A percentile compares a stretch with the other conserved stretches of the same genome.
Evolutionary conservation across 495 filamentous ascomycete genomes (phyloP).

Genomic region (Talaromyces trachyspermus): DNA sequence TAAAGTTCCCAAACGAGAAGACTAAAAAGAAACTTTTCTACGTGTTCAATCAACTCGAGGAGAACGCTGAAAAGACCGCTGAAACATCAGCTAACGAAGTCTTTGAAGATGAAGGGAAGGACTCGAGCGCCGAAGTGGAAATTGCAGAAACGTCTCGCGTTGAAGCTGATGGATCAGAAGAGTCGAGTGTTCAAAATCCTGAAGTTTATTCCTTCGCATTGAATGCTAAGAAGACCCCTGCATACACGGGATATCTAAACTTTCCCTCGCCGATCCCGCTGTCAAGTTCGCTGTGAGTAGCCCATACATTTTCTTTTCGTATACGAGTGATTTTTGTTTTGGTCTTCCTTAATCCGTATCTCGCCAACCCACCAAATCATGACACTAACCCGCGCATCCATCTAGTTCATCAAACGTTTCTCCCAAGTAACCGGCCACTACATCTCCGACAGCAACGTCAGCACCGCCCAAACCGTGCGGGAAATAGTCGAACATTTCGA

Average conservation of each 20-base stretch:
- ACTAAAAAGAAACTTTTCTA: conserved; percentile 25
- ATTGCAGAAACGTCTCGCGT: background rate
- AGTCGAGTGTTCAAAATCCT: no score
- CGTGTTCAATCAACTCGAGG: conserved; percentile 35
- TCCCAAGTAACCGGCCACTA: conserved; percentile 68
- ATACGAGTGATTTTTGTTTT: background rate
- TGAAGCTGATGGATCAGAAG: background rate
- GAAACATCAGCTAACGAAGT: conserved; percentile 6
- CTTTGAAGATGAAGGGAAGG: background rate
- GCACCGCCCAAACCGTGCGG: conserved; percentile 42
- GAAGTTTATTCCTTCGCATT: background rate
- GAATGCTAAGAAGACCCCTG: background rate
- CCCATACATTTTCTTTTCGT: background rate
- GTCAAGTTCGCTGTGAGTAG: conserved; percentile 61
- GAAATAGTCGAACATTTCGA: conserved; percentile 46
- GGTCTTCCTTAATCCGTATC: conserved; percentile 13
- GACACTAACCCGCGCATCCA: conserved; percentile 1
- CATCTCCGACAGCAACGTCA: conserved; percentile 60
- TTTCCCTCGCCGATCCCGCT: conserved; percentile 48
- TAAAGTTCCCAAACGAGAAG: conserved; percentile 26
- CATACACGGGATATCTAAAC: conserved; percentile 19
- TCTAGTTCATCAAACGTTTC: conserved; percentile 66
- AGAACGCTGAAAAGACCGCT: conserved; percentile 7
- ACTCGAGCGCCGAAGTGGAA: background rate
- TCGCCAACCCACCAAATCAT: background rate